phyloP scores from a whole-genome alignment of 345 rosid genomes.

The Ceriops decandra region DNA sequence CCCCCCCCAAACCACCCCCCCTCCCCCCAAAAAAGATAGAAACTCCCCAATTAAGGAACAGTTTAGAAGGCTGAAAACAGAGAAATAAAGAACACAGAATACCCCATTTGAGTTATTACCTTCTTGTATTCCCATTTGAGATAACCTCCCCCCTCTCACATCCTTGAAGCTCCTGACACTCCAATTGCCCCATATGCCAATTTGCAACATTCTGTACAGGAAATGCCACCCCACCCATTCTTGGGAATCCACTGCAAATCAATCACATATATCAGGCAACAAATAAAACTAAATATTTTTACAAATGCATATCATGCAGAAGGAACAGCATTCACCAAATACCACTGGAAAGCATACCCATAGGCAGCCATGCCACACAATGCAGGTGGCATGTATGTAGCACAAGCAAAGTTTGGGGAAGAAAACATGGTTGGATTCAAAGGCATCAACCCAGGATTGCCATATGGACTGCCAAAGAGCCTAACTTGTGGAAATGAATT shows the following conservation, averaged over 20 bases:
- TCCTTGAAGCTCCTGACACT: constrained; percentile 18
- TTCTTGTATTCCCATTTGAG: constrained; percentile 19
- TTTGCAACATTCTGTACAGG: constrained; percentile 12
- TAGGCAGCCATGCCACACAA: constrained; percentile 29
- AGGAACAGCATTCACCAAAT: not conserved
- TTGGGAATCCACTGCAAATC: constrained; percentile 33
- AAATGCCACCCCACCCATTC: constrained; percentile 23
- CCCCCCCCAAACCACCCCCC: too few species aligned
- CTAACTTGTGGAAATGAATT: constrained; percentile 20
- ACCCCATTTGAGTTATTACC: constrained; percentile 13
- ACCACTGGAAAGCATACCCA: constrained; percentile 23
- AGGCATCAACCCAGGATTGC: constrained; percentile 32
- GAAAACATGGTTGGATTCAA: constrained; percentile 29
- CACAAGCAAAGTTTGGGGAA: constrained; percentile 21
- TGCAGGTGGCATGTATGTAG: constrained; percentile 28
- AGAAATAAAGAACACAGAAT: too few species aligned
- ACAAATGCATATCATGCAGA: not conserved
- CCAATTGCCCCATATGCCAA: constrained; percentile 4
- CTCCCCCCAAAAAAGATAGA: too few species aligned
- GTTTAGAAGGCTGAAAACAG: too few species aligned
- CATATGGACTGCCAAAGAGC: constrained; percentile 29
- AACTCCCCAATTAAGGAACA: too few species aligned
- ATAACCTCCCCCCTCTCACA: constrained; percentile 21
- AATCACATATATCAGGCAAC: not conserved
- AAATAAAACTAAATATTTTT: not conserved